Evolutionary conservation across 2,329 filamentous ascomycete species (phyloP), one percentile per base, ranked within the genome.

Genomic region (Rhynchosporium agropyri): DNA sequence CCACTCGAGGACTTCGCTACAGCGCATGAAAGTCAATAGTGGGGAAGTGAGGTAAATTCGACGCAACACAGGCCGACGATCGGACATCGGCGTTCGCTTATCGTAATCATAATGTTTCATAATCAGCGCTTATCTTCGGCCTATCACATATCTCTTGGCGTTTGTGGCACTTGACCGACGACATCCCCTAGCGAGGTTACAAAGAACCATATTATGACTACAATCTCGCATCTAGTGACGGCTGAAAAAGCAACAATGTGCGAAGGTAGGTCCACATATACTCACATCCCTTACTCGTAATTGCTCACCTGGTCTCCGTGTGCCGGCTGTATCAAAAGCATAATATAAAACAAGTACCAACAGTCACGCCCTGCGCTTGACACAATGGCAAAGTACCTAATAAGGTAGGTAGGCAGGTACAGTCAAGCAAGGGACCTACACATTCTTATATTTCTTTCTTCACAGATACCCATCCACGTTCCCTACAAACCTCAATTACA

Each of bases 1-100:
- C 5, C 6, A 6, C 33, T 36, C 33, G 33, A 36, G 33, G 33
- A 36, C 33, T 36, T 20, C 33, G 33, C 6, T 36, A 36, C 33
- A 10, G 33, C 9, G 9, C 33, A 10, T 36, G 6, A 36, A 36
- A 36, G 33, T 36, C 33, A 36, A 36, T 10, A 36, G 33, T 36
- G 33, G 33, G 33, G 33, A 6, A 36, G 2, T 10, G 33, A 2
- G 33, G 33, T 36, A 36, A 2, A 36, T 5, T 36, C 33, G 9
- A 36, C 33, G 33, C 3, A 36, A 36, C 33, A 36, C 5, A 2
- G 10, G 46, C 49, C 49, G 49, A 53, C 12, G 2, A 53, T 53
- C 49, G 49, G 49, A 53, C 12, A 12, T 20, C 31, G 49, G 49
- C 31, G 49, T 15, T 53, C 49, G 49, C 49, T 53, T 53, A 50